phyloP scores from a whole-genome alignment of 108 stramenopile genomes.

The Skeletonema potamos region DNA sequence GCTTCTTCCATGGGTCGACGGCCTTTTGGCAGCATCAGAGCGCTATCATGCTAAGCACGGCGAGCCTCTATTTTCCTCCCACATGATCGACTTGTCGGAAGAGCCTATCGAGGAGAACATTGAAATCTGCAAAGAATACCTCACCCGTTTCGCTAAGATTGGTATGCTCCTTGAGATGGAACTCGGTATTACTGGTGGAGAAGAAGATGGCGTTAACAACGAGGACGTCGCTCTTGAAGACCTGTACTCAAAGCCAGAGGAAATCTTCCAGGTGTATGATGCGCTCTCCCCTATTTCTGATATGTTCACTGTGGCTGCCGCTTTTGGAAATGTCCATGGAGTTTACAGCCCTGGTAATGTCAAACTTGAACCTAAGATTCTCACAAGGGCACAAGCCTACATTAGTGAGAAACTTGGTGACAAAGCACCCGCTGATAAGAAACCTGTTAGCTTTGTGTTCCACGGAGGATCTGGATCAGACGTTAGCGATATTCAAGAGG shows the following conservation, averaged over 20 bases:
- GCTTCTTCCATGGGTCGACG: conserved; percentile 93
- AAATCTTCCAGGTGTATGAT: conserved; percentile 79
- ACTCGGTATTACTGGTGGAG: conserved; percentile 95
- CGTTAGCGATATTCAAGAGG: conserved; percentile 78
- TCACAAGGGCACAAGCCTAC: conserved; percentile 80
- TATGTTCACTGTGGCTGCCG: conserved; percentile 90
- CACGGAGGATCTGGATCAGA: conserved; percentile 91
- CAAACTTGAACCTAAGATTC: conserved; percentile 86
- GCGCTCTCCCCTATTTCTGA: conserved; percentile 65
- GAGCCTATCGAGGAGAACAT: conserved; percentile 94
- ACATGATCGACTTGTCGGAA: conserved; percentile 96
- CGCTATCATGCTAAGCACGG: conserved; percentile 78
- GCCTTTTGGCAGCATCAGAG: conserved; percentile 80
- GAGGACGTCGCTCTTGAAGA: conserved; percentile 74
- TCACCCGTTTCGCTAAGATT: conserved; percentile 78
- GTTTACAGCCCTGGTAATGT: conserved; percentile 95
- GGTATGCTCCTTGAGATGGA: conserved; percentile 92
- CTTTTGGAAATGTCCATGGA: conserved; percentile 94
- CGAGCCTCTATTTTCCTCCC: conserved; percentile 91
- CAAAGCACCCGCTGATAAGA: conserved; percentile 71
- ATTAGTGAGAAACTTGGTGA: conserved; percentile 84
- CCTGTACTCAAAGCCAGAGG: conserved; percentile 94
- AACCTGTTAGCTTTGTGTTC: conserved; percentile 91
- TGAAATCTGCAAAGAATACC: conserved; percentile 84
- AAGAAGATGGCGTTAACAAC: conserved; percentile 96